Percentiles rank a stretch among this genome's conserved stretches.
phyloP scores from a whole-genome alignment of 495 filamentous ascomycete genomes.

The Achaetomiella virescens region DNA sequence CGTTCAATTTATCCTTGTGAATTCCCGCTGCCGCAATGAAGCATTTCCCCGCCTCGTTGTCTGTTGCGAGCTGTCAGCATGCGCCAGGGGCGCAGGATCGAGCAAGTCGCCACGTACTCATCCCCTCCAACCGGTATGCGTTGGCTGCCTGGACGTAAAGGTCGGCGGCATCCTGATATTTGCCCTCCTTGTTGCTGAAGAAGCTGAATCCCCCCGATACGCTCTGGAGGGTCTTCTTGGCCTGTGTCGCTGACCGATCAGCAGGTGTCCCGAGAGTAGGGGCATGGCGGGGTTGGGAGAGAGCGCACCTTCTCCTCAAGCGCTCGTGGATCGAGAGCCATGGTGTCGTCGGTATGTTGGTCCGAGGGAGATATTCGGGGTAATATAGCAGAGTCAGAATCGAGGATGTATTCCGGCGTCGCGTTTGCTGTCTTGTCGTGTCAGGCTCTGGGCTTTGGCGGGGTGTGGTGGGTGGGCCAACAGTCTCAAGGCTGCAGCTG shows the following conservation, averaged over 20 bases:
- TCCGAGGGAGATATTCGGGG: neutral
- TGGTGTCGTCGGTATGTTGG: slow-evolving; percentile 22
- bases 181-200: slow-evolving; percentile 69
- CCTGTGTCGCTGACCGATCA: slow-evolving; percentile 47
- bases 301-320: slow-evolving; percentile 40
- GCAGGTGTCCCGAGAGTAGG: slow-evolving; percentile 16
- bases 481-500: neutral
- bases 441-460: neutral
- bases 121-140: slow-evolving; percentile 67
- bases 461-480: slow-evolving; percentile 8
- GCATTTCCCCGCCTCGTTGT: slow-evolving; percentile 71
- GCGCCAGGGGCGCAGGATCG: neutral
- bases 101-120: slow-evolving; percentile 43
- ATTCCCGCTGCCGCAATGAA: slow-evolving; percentile 75
- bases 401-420: neutral
- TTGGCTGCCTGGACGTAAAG: slow-evolving; percentile 77
- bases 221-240: slow-evolving; percentile 66
- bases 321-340: slow-evolving; percentile 44
- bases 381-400: neutral
- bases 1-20: slow-evolving; percentile 69
- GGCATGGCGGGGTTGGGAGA: slow-evolving; percentile 18
- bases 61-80: slow-evolving; percentile 33
- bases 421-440: neutral
- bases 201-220: slow-evolving; percentile 65
- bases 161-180: slow-evolving; percentile 77